Base-by-base conservation (phyloP, 768 basidiomycete species). In the Serendipita sp. region DNA sequence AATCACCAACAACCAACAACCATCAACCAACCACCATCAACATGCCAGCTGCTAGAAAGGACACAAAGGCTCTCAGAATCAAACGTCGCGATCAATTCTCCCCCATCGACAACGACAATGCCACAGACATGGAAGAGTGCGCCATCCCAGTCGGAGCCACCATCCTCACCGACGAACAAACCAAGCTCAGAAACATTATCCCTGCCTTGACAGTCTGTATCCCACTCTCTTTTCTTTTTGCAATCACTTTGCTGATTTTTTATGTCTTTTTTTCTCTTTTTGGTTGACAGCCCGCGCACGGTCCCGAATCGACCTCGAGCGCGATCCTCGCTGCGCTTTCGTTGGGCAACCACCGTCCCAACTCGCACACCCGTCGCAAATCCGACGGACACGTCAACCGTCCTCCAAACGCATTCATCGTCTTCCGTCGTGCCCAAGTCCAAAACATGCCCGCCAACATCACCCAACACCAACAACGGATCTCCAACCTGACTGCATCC, bases 391-490 rank as follows among this genome's bases (percentile, higher is more conserved):
- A 54, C 30, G 53, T 54, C 53, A 54, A 54, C 30, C 53, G 53
- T 30, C 53, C 53, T 11, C 53, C 53, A 30, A 54, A 54, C 30
- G 53, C 53, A 1, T 54, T 54, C 2, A 54, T 54, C 24, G 53
- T 54, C 11, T 54, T 54, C 53, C 53, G 53, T 28, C 53, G 53
- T 28, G 53, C 53, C 10, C 53, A 54, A 30, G 53, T 54, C 30
- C 53, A 54, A 30, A 54, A 54, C 53, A 54, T 54, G 53, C 53
- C 53, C 53, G 53, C 53, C 15, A 54, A 54, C 30, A 30, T 54
- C 53, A 54, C 53, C 53, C 53, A 54, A 30, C 53, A 54, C 53
- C 53, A 54, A 54, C 53, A 54, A 30, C 53, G 53, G 1, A 54
- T 54, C 53, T 54, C 53, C 11, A 54, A 54, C 30, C 53, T 54